These are phyloP conservation scores for Claviceps paspali DNA, from an alignment of 2,329 filamentous ascomycete species.

Conservation along the genomic window DNA sequence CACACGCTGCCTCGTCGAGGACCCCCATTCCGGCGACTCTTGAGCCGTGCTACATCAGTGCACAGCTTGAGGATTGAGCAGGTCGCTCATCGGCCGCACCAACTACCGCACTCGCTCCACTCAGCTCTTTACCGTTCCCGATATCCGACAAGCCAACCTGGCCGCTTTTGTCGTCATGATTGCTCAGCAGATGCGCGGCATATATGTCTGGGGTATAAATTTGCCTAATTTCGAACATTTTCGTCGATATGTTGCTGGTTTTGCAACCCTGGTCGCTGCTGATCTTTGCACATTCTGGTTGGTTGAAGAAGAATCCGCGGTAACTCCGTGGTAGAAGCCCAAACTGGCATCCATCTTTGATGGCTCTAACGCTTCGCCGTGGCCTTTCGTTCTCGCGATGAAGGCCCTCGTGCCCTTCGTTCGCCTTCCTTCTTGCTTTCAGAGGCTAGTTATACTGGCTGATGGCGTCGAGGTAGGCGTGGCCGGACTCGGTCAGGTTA, in stretches of 20 bases:
- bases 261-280: constrained; percentile 36
- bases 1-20: constrained; percentile 35
- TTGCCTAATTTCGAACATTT: too few species aligned
- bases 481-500: neutral
- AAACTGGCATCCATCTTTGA: constrained; percentile 45
- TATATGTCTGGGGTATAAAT: constrained; percentile 1
- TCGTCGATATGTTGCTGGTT: constrained; percentile 9
- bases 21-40: constrained; percentile 40
- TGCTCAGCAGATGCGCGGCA: constrained; percentile 52
- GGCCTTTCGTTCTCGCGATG: constrained; percentile 48
- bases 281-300: constrained; percentile 25
- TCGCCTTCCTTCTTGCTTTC: neutral
- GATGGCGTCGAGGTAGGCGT: neutral
- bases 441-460: neutral
- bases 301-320: constrained; percentile 13
- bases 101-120: constrained; percentile 32
- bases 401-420: constrained; percentile 46
- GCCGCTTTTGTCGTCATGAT: constrained; percentile 73
- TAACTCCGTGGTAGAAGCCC: constrained; percentile 20
- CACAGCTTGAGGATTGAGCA: constrained; percentile 28
- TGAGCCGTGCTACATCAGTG: constrained; percentile 40
- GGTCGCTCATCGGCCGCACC: constrained; percentile 20
- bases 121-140: constrained; percentile 52
- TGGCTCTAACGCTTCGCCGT: neutral
- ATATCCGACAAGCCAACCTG: constrained; percentile 54